Evolutionary conservation across 2,329 filamentous ascomycete genomes (phyloP).

Genomic region (Trematosphaeria pertusa): DNA sequence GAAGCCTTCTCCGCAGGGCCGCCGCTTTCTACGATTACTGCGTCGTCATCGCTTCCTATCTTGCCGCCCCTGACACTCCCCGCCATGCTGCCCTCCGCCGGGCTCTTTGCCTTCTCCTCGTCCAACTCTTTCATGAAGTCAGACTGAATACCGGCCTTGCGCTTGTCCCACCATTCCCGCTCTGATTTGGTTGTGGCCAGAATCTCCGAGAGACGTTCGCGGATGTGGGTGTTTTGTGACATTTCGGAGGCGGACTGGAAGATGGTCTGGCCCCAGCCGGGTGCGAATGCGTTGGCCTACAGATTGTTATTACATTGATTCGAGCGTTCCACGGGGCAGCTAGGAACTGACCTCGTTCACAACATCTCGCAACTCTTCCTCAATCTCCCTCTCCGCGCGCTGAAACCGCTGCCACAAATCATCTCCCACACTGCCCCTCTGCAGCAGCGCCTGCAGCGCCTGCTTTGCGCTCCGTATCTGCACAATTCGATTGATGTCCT

Average conservation of each 20-base stretch:
- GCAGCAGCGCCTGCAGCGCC: constrained; percentile 80
- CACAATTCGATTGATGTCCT: constrained; percentile 92
- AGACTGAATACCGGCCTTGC: constrained; percentile 72
- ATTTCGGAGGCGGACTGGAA: constrained; percentile 99
- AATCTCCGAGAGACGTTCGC: constrained; percentile 76
- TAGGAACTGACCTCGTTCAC: constrained; percentile 79
- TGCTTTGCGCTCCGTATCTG: constrained; percentile 88
- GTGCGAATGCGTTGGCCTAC: constrained; percentile 87
- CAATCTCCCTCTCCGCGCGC: constrained; percentile 95
- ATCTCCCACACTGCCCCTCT: constrained; percentile 92
- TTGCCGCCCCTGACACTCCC: constrained; percentile 42
- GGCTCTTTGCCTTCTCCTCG: constrained; percentile 53
- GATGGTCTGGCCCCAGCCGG: constrained; percentile 91
- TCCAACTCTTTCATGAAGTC: constrained; percentile 88
- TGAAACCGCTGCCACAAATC: constrained; percentile 93
- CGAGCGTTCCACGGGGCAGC: not conserved
- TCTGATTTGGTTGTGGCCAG: constrained; percentile 74
- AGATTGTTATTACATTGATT: constrained; percentile 23
- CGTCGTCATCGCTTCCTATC: constrained; percentile 70
- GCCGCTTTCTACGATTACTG: constrained; percentile 76
- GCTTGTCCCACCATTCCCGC: constrained; percentile 92
- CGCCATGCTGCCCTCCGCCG: constrained; percentile 22
- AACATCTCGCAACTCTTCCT: constrained; percentile 93
- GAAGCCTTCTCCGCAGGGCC: constrained; percentile 51
- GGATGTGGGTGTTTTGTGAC: constrained; percentile 79